Conservation (phyloP, 192 early-diverging fungal genomes). For the Radiomyces spectabilis region DNA sequence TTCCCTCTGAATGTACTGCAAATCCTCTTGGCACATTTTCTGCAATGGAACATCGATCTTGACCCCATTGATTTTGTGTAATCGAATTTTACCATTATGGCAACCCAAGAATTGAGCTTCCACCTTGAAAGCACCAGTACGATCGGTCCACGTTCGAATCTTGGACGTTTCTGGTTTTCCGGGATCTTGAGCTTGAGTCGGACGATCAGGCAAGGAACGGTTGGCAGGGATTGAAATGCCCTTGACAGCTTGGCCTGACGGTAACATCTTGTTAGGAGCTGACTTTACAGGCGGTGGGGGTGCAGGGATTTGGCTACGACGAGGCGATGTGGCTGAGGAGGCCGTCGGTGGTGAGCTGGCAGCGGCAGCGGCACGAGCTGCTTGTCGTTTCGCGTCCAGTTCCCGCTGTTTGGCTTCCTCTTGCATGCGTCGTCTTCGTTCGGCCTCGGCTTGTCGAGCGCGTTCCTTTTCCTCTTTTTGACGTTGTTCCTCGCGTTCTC, state of each 20-base stretch:
- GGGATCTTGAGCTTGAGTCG: constrained; percentile 10
- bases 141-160: constrained; percentile 85
- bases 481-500: constrained; percentile 16
- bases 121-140: constrained; percentile 83
- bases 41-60: constrained; percentile 88
- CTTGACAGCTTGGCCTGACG: constrained; percentile 12
- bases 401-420: constrained; percentile 14
- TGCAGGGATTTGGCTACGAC: constrained; percentile 25
- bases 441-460: constrained; percentile 5
- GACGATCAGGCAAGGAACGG: constrained; percentile 15
- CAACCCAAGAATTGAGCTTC: constrained; percentile 82
- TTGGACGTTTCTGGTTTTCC: constrained; percentile 17
- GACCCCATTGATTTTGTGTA: constrained; percentile 94
- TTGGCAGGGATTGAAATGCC: constrained; percentile 9
- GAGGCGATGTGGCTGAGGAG: constrained; percentile 11
- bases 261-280: background rate
- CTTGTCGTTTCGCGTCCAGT: constrained; percentile 2
- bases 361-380: background rate
- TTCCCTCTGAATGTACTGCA: constrained; percentile 43
- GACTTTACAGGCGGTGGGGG: constrained; percentile 14
- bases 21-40: constrained; percentile 67
- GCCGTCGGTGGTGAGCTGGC: background rate
- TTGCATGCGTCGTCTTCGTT: constrained; percentile 15
- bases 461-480: constrained; percentile 19
- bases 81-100: constrained; percentile 76